phyloP scores from a whole-genome alignment of 768 basidiomycete genomes.

The Mycena floridula region DNA sequence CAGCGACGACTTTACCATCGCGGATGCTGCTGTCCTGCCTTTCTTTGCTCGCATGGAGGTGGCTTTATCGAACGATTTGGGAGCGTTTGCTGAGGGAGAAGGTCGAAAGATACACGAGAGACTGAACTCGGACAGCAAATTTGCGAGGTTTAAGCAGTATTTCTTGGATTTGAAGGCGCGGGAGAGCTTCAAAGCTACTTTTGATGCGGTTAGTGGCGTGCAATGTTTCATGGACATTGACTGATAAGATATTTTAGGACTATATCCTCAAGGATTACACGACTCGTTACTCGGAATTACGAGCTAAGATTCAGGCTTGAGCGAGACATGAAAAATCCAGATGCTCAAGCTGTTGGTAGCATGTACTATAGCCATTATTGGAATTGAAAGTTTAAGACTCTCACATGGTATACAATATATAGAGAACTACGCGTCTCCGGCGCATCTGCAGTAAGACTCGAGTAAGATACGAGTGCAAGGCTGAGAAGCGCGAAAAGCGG shows the following conservation, averaged over 20 bases:
- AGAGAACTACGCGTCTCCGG: too few relatives aligned
- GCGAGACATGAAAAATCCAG: too few relatives aligned
- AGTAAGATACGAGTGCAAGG: too few relatives aligned
- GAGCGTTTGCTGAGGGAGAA: slow-evolving; percentile 41
- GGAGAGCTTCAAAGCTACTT: slow-evolving; percentile 50
- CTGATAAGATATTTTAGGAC: neutral
- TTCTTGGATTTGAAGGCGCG: slow-evolving; percentile 32
- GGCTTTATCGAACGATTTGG: slow-evolving; percentile 41
- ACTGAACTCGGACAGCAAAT: slow-evolving; percentile 38
- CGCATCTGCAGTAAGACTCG: too few relatives aligned
- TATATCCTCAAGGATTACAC: neutral
- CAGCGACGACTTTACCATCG: slow-evolving; percentile 47
- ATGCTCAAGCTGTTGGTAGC: too few relatives aligned
- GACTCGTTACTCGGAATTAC: neutral
- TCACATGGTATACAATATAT: too few relatives aligned
- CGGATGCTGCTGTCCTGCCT: slow-evolving; percentile 55
- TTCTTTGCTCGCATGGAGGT: slow-evolving; percentile 52
- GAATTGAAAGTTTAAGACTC: too few relatives aligned
- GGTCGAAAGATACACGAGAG: slow-evolving; percentile 37
- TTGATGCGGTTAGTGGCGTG: slow-evolving; percentile 37
- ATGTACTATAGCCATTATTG: too few relatives aligned
- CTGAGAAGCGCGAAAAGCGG: too few relatives aligned
- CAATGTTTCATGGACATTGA: neutral
- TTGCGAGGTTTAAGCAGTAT: slow-evolving; percentile 45
- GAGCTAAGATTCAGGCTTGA: too few relatives aligned